These are phyloP conservation scores for Paecilomyces sp. DNA, from an alignment of 2,329 filamentous ascomycete species.

Conservation along the genomic window DNA sequence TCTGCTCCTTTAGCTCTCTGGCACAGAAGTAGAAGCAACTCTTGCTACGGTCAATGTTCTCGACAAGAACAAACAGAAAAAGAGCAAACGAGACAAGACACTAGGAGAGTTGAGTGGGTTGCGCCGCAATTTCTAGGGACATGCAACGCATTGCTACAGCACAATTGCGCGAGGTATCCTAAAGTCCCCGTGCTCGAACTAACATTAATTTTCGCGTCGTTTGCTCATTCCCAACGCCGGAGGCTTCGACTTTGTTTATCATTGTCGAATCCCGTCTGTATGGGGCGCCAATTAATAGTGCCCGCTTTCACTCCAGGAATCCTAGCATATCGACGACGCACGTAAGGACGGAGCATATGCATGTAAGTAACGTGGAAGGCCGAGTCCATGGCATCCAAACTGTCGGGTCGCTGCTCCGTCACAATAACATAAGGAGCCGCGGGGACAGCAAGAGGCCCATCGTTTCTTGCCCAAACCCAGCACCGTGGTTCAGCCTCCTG, in stretches of 20 bases:
- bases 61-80: neutral
- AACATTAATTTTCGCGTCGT: neutral
- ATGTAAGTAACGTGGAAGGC: constrained; percentile 7
- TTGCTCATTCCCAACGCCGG: neutral
- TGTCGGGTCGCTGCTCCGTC: constrained; percentile 9
- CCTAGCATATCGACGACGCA: constrained; percentile 6
- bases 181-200: neutral
- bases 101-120: neutral
- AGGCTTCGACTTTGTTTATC: neutral
- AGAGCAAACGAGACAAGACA: neutral
- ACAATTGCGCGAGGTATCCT: neutral
- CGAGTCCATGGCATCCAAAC: constrained; percentile 8
- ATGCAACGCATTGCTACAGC: neutral
- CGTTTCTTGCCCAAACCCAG: constrained; percentile 5
- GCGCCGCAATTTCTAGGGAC: neutral
- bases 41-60: neutral
- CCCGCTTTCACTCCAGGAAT: constrained; percentile 7
- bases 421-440: constrained; percentile 1
- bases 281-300: constrained; percentile 10
- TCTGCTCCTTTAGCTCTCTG: neutral
- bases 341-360: constrained; percentile 7
- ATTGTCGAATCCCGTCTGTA: constrained; percentile 3
- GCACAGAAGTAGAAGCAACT: neutral
- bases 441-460: constrained; percentile 1
- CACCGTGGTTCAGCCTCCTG: constrained; percentile 7